Base-by-base conservation (phyloP, 805 yeast genomes). In the Yarrowia divulgata region DNA sequence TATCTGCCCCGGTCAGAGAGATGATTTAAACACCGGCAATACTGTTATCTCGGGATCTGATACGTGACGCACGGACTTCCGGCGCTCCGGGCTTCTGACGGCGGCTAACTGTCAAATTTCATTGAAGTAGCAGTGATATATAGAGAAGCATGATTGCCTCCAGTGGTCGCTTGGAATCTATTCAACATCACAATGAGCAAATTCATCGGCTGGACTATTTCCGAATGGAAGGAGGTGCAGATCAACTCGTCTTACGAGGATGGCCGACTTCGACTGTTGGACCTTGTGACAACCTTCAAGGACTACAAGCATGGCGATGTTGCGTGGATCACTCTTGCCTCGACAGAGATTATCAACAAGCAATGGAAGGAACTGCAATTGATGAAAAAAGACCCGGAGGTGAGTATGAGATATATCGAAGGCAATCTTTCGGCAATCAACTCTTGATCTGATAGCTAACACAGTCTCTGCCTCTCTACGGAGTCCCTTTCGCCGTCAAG, bases 401-500 rank as follows among this genome's bases (percentile, higher is more conserved):
- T 68, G 49, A 45, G 69, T 16, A 23, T 23, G 29, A 23, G 29
- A 23, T 23, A n/a, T n/a, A n/a, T n/a, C n/a, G n/a, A n/a, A n/a
- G n/a, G n/a, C n/a, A n/a, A n/a, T n/a, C n/a, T n/a, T n/a, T n/a
- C n/a, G n/a, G n/a, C n/a, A n/a, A n/a, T n/a, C 29, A 23, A 23
- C 29, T 23, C 29, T 23, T 23, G 29, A 4, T 23, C 29, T 23
- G 29, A 23, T 23, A 9, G 49, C 52, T 69, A 18, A 68, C 58
- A 52, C 39, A 77, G 71, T 71, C 72, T 9, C 73, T 78, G 16
- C 91, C 92, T 16, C 83, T 94, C 35, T 94, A 88, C 76, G 98
- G 98, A 78, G 98, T 95, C 3, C 99, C 99, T 0, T 85, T 92
- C 55, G 99, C 97, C 16, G 86, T 94, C 57, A 94, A 94, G 78